Conservation (phyloP, 192 early-diverging fungal genomes). For the Cetraspora pellucida region DNA sequence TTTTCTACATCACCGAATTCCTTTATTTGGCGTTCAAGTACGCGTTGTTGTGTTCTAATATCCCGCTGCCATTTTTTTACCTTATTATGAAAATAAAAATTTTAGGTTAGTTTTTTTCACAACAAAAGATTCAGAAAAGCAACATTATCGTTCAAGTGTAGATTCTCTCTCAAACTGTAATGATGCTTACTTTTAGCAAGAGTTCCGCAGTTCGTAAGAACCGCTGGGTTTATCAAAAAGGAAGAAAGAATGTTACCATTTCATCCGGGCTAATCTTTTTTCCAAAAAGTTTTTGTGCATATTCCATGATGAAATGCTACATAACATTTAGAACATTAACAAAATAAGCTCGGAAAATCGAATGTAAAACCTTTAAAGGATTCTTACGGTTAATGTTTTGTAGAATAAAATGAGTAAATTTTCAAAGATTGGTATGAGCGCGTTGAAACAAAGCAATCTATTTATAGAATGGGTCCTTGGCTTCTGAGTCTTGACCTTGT, state of each 20-base stretch:
- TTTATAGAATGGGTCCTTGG: too few species aligned
- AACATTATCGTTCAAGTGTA: neutral
- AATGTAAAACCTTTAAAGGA: neutral
- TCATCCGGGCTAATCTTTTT: conserved; percentile 60
- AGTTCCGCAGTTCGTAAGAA: too few species aligned
- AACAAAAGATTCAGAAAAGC: neutral
- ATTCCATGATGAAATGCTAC: conserved; percentile 35
- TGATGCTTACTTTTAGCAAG: neutral
- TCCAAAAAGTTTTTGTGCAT: conserved; percentile 61
- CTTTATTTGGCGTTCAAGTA: conserved; percentile 80
- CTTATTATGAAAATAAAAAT: conserved; percentile 39
- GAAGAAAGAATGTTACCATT: conserved; percentile 44
- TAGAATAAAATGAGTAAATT: too few species aligned
- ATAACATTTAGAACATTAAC: neutral
- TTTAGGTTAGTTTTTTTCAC: neutral
- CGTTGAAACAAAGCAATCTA: too few species aligned
- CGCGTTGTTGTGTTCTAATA: conserved; percentile 83
- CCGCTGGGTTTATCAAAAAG: too few species aligned
- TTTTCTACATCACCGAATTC: conserved; percentile 81
- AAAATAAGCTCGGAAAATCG: neutral
- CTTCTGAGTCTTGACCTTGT: too few species aligned
- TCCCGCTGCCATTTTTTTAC: conserved; percentile 90
- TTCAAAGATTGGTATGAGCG: too few species aligned
- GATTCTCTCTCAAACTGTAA: neutral
- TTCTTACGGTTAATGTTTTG: too few species aligned